phyloP scores from a whole-genome alignment of 139 green algal genomes.

The Astrephomene gubernaculifera region DNA sequence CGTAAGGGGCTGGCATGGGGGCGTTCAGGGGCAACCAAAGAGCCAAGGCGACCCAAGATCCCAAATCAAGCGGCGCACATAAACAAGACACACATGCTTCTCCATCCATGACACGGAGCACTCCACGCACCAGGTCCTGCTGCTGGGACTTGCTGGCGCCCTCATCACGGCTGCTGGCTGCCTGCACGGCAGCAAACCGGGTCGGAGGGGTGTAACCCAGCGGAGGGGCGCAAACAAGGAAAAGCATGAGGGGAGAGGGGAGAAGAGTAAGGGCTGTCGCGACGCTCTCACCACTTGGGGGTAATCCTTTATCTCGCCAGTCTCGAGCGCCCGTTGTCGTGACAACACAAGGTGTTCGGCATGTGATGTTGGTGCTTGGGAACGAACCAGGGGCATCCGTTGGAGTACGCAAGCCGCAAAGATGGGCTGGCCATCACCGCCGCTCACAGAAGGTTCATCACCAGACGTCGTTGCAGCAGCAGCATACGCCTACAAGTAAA shows the following conservation, averaged over 20 bases:
- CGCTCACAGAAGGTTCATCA: neutral
- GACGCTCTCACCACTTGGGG: slow-evolving; percentile 3
- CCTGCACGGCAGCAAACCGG: neutral
- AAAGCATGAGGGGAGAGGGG: neutral
- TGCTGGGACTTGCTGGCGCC: neutral
- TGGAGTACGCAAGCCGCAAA: slow-evolving; percentile 48
- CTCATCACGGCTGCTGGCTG: neutral
- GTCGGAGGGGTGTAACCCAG: neutral
- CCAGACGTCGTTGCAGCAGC: neutral
- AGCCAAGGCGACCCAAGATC: neutral
- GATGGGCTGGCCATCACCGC: neutral
- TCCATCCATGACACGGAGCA: neutral
- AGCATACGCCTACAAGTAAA: neutral
- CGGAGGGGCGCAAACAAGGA: neutral
- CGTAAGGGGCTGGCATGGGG: neutral
- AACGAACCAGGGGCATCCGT: slow-evolving; percentile 15
- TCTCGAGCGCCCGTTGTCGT: neutral
- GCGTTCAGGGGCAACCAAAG: neutral
- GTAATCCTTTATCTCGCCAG: slow-evolving; percentile 39
- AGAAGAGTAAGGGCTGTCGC: no score
- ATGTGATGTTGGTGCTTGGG: neutral
- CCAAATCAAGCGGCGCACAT: neutral
- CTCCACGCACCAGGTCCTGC: slow-evolving; percentile 1
- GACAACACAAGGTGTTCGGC: neutral
- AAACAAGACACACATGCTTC: neutral